A percentile compares a stretch with the other conserved stretches of the same genome.
Conservation (phyloP, 495 filamentous ascomycete species). For the Penicillium lividum region DNA sequence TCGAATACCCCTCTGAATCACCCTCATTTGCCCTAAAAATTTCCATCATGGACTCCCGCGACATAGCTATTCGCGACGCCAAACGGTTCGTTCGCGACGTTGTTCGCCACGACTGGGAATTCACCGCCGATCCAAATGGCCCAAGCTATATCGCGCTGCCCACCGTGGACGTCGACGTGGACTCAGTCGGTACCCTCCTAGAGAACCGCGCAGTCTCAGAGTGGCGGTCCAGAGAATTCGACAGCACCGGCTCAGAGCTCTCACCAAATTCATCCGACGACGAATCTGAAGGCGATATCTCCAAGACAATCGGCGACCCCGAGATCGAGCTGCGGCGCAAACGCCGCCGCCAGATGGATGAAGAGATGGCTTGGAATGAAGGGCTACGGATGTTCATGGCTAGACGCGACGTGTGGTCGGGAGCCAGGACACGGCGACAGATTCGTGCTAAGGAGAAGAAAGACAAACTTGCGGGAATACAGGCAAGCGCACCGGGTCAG, state of each 20-base stretch:
- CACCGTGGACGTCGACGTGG: slow-evolving; percentile 8
- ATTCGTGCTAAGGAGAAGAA: slow-evolving; percentile 25
- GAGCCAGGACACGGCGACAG: slow-evolving; percentile 54
- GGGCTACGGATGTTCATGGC: slow-evolving; percentile 75
- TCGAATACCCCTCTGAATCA: not conserved
- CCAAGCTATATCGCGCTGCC: slow-evolving; percentile 15
- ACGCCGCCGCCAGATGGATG: slow-evolving; percentile 59
- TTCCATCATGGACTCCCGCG: slow-evolving; percentile 36
- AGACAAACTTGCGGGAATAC: slow-evolving; percentile 8
- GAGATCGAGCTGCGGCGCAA: slow-evolving; percentile 57
- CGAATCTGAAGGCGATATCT: slow-evolving; percentile 14
- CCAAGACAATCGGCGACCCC: slow-evolving; percentile 17
- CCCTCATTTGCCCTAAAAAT: not conserved
- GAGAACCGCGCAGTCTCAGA: slow-evolving; percentile 35
- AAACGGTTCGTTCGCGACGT: slow-evolving; percentile 44
- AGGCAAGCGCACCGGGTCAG: slow-evolving; percentile 3
- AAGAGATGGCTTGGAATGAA: slow-evolving; percentile 81
- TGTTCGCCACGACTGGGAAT: slow-evolving; percentile 48
- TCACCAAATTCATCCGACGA: slow-evolving; percentile 38
- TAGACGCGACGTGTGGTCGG: slow-evolving; percentile 83
- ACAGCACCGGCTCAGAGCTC: slow-evolving; percentile 45
- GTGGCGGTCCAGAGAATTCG: slow-evolving; percentile 47
- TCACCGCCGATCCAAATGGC: slow-evolving; percentile 30
- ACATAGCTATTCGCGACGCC: slow-evolving; percentile 45
- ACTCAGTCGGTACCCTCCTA: slow-evolving; percentile 17